These are phyloP conservation scores for Thalia dealbata DNA, from an alignment of 176 grass and related monocot species.

Conservation along the genomic window DNA sequence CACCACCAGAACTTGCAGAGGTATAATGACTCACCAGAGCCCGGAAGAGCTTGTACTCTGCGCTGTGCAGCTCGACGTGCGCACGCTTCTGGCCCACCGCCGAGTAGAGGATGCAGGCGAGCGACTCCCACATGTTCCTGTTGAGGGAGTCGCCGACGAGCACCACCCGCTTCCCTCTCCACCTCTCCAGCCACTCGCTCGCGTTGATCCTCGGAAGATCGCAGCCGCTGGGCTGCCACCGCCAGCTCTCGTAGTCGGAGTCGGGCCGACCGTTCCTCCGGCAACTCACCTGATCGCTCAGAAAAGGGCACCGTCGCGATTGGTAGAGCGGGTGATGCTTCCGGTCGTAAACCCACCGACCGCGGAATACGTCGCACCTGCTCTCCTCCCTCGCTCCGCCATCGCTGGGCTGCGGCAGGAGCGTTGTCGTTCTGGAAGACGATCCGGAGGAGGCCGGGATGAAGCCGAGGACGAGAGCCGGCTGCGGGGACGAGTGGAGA, in stretches of 20 bases:
- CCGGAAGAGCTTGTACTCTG: slow-evolving; percentile 35
- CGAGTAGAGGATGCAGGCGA: slow-evolving; percentile 58
- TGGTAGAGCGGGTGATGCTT: slow-evolving; percentile 41
- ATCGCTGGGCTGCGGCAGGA: too few relatives aligned
- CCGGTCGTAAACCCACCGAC: slow-evolving; percentile 36
- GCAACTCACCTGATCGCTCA: slow-evolving; percentile 52
- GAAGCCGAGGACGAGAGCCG: too few relatives aligned
- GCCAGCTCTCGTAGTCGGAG: slow-evolving; percentile 47
- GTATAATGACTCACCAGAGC: slow-evolving; percentile 28
- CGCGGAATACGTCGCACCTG: slow-evolving; percentile 34
- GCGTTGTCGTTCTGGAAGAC: too few relatives aligned
- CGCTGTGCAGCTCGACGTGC: slow-evolving; percentile 14
- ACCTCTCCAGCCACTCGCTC: slow-evolving; percentile 33
- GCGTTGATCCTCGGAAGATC: slow-evolving; percentile 16
- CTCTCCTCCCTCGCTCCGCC: not conserved
- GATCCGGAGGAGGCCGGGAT: too few relatives aligned
- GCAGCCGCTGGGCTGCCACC: slow-evolving; percentile 35
- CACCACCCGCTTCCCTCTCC: slow-evolving; percentile 35
- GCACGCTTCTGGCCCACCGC: slow-evolving; percentile 32
- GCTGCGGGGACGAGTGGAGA: not conserved
- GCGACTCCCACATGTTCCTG: slow-evolving; percentile 74
- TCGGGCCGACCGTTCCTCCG: slow-evolving; percentile 41
- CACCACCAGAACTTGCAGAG: too few relatives aligned
- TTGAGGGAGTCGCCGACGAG: slow-evolving; percentile 65
- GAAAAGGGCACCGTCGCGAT: slow-evolving; percentile 42